Evolutionary conservation across 2,329 filamentous ascomycete species (phyloP).

Genomic region (Fusarium sp.): DNA sequence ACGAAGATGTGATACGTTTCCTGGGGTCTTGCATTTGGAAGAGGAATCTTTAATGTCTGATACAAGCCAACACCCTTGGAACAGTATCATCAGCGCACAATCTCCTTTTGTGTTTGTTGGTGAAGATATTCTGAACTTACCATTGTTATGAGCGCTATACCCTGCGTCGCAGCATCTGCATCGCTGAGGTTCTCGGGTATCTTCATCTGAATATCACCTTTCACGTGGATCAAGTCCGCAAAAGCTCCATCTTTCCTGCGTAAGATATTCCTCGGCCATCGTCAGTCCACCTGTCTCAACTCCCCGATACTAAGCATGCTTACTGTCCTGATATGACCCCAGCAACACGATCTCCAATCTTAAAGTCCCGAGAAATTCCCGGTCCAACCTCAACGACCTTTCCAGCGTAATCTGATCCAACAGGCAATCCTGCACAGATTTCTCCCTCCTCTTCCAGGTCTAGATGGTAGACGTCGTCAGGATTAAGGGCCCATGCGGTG

Average conservation of each 20-base stretch:
- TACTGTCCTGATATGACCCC: slow-evolving; percentile 17
- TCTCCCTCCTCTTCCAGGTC: neutral
- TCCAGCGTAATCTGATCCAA: slow-evolving; percentile 61
- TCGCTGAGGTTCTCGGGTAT: slow-evolving; percentile 53
- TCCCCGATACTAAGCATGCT: neutral
- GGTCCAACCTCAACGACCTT: slow-evolving; percentile 58
- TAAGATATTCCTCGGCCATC: neutral
- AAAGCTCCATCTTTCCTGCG: slow-evolving; percentile 51
- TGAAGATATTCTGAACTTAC: neutral
- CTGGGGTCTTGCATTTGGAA: slow-evolving; percentile 55
- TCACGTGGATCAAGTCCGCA: slow-evolving; percentile 52
- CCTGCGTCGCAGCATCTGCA: slow-evolving; percentile 59
- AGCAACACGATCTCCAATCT: slow-evolving; percentile 59
- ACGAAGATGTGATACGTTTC: slow-evolving; percentile 54
- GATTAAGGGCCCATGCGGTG: slow-evolving; percentile 3
- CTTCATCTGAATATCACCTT: slow-evolving; percentile 55
- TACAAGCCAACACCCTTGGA: slow-evolving; percentile 57
- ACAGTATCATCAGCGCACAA: neutral
- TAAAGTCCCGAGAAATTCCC: slow-evolving; percentile 51
- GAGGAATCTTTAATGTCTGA: slow-evolving; percentile 55
- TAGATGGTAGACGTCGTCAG: slow-evolving; percentile 5
- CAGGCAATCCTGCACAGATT: slow-evolving; percentile 18
- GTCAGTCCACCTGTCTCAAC: rapidly evolving
- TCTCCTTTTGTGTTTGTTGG: rapidly evolving
- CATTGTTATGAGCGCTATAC: slow-evolving; percentile 55